Conservation (phyloP, 306 rosid genomes). For the Crotalaria pallida region DNA sequence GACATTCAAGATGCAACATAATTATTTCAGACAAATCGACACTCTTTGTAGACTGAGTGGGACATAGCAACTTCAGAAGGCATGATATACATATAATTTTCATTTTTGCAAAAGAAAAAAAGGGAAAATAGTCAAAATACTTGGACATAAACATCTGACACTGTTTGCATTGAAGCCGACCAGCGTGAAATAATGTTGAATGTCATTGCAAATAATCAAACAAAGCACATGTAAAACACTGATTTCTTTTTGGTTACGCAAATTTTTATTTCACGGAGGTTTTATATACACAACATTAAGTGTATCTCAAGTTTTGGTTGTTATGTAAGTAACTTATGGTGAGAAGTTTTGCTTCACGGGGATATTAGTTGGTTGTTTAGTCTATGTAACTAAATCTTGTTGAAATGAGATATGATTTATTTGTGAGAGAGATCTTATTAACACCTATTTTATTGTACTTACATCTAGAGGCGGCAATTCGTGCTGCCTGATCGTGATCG, state of each 20-base stretch:
- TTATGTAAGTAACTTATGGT: neutral
- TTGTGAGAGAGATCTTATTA: too few relatives aligned
- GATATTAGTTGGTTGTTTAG: neutral
- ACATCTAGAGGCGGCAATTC: too few relatives aligned
- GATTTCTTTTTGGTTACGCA: neutral
- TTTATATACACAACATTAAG: neutral
- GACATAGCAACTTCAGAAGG: neutral
- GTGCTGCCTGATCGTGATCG: too few relatives aligned
- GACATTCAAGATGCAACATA: neutral
- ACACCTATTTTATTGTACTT: too few relatives aligned
- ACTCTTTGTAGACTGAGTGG: neutral
- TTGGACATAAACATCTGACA: neutral
- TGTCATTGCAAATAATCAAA: neutral
- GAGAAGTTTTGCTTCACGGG: neutral
- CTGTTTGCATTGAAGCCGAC: neutral
- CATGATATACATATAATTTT: neutral
- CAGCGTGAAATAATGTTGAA: neutral
- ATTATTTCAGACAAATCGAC: neutral
- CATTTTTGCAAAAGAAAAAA: neutral
- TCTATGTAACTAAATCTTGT: neutral
- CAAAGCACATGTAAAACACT: neutral
- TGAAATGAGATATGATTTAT: neutral
- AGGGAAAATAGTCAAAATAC: neutral
- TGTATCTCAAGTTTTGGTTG: neutral
- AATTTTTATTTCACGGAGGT: neutral